phyloP scores from a whole-genome alignment of 768 basidiomycete species.

The Agaricus subrufescens region DNA sequence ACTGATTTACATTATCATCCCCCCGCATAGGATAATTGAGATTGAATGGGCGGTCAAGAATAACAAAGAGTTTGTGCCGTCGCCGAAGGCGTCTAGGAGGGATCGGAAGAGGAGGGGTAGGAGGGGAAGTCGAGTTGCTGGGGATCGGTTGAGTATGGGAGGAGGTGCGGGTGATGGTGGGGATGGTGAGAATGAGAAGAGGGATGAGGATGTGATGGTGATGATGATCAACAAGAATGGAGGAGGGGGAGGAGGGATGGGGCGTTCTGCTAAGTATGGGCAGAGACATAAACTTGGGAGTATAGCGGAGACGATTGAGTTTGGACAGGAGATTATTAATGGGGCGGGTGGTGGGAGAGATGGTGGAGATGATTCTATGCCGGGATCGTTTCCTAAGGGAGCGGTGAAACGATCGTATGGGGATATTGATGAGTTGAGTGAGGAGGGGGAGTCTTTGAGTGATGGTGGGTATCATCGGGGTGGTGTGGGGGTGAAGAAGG shows the following conservation, averaged over 20 bases:
- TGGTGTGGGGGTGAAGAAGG: neutral
- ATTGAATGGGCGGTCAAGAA: conserved; percentile 76
- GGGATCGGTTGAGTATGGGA: conserved; percentile 16
- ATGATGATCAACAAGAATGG: conserved; percentile 25
- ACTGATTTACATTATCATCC: neutral
- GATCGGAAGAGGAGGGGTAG: conserved; percentile 29
- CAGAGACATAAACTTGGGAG: conserved; percentile 5
- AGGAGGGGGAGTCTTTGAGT: neutral
- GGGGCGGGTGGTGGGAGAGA: conserved; percentile 7
- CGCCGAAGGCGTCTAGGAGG: conserved; percentile 43
- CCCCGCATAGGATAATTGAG: conserved; percentile 62
- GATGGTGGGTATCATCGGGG: neutral
- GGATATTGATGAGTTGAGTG: conserved; percentile 1
- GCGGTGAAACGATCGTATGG: neutral
- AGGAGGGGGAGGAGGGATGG: conserved; percentile 12
- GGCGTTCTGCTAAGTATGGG: neutral
- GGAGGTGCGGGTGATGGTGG: neutral
- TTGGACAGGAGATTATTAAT: conserved; percentile 42
- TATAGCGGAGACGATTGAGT: conserved; percentile 20
- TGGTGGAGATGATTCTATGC: neutral
- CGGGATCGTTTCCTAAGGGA: neutral
- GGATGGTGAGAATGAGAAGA: neutral
- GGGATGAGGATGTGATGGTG: conserved; percentile 8
- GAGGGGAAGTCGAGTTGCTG: conserved; percentile 16
- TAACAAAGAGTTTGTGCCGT: conserved; percentile 53